These are phyloP conservation scores for Lithospermum erythrorhizon DNA, from an alignment of 257 asterid species.

Conservation along the genomic window DNA sequence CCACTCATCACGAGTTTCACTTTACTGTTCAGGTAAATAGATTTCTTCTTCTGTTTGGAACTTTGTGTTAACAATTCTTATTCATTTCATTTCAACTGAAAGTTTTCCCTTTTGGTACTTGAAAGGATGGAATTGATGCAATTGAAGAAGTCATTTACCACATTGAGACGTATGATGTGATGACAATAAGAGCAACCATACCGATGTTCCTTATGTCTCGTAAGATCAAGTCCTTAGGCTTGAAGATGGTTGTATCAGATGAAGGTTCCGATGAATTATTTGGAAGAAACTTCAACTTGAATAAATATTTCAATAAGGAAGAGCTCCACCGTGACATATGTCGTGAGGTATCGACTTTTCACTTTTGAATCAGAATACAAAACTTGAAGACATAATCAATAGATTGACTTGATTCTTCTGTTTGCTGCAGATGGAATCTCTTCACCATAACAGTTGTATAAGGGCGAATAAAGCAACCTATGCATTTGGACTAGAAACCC, in stretches of 20 bases:
- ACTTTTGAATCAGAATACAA: neutral
- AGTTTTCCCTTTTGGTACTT: neutral
- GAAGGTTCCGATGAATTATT: conserved; percentile 96
- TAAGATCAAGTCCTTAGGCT: conserved; percentile 87
- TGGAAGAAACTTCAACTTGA: conserved; percentile 91
- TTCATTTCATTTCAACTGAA: neutral
- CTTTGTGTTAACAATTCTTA: neutral
- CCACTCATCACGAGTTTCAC: conserved; percentile 89
- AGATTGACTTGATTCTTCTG: conserved; percentile 1
- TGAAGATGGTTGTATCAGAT: conserved; percentile 90
- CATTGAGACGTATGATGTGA: conserved; percentile 84
- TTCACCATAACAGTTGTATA: conserved; percentile 84
- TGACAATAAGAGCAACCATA: conserved; percentile 96
- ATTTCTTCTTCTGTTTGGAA: neutral
- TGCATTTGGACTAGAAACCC: conserved; percentile 97
- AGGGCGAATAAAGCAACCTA: conserved; percentile 94
- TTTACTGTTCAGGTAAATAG: conserved; percentile 74
- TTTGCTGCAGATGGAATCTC: conserved; percentile 71
- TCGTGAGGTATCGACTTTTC: conserved; percentile 41
- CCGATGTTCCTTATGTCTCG: conserved; percentile 99
- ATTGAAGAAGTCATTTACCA: conserved; percentile 96
- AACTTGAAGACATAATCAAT: neutral
- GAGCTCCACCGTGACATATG: conserved; percentile 84
- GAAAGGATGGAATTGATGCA: conserved; percentile 92
- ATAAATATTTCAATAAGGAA: conserved; percentile 87